phyloP scores from a whole-genome alignment of 768 basidiomycete species.

The Cyathus striatus region DNA sequence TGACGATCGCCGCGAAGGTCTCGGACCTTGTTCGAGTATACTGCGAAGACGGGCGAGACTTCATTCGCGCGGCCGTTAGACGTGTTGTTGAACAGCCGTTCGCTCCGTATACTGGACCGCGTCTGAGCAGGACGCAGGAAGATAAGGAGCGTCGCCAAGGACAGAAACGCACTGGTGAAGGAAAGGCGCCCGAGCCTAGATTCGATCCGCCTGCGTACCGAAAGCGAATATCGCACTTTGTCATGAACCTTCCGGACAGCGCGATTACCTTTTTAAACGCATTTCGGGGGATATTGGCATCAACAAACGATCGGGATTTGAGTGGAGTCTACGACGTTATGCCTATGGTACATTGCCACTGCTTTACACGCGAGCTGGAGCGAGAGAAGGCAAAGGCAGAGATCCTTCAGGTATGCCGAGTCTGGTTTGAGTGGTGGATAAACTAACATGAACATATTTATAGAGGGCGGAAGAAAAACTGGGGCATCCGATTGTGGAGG shows the following conservation, averaged over 20 bases:
- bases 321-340: slow-evolving; percentile 52
- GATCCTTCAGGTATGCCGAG: slow-evolving; percentile 65
- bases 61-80: slow-evolving; percentile 60
- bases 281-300: slow-evolving; percentile 67
- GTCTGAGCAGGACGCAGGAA: slow-evolving; percentile 39
- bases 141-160: slow-evolving; percentile 32
- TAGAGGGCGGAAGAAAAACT: slow-evolving; percentile 73
- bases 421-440: slow-evolving; percentile 5
- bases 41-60: slow-evolving; percentile 83
- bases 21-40: slow-evolving; percentile 60
- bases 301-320: slow-evolving; percentile 23
- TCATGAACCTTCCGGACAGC: slow-evolving; percentile 97
- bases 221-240: slow-evolving; percentile 71
- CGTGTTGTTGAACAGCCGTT: slow-evolving; percentile 65
- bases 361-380: slow-evolving; percentile 87
- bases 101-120: slow-evolving; percentile 46
- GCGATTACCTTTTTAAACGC: slow-evolving; percentile 89
- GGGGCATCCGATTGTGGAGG: slow-evolving; percentile 44
- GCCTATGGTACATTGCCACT: slow-evolving; percentile 95
- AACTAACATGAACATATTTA: slow-evolving; percentile 10
- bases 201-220: slow-evolving; percentile 26
- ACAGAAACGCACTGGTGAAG: slow-evolving; percentile 17
- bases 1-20: slow-evolving; percentile 45
- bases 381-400: slow-evolving; percentile 63
- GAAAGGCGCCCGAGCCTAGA: slow-evolving; percentile 7